Base-by-base conservation (phyloP, 1,284 basidiomycete genomes). In the Thecaphora thlaspeos region DNA sequence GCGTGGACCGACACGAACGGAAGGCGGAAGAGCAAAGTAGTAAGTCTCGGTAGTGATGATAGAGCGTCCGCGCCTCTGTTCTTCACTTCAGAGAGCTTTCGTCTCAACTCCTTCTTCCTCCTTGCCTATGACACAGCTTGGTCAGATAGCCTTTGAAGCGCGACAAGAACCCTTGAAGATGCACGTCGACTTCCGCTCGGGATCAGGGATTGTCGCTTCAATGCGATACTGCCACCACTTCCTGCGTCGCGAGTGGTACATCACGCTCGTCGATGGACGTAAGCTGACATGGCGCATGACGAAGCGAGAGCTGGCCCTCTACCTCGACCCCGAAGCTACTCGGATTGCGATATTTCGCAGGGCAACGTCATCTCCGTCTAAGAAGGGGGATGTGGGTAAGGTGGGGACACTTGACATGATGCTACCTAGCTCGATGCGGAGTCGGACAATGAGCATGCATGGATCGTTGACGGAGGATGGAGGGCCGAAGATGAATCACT, bases 221-320 rank as follows among this genome's bases (percentile, higher is more conserved):
- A 64, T 64, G 61, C 61, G 59, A 22, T 48, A 47, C 2, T 50
- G 56, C 1, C 45, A 60, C 30, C 53, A 53, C 19, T 46, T 64
- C 14, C 59, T 64, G 43, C 60, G 59, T 43, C 53, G 56, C 30
- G 61, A 64, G 28, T 64, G 61, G 61, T 47, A 55, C 42, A 32
- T 64, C 15, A 54, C 59, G n/a, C 41, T 54, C 39, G 57, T 60
- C 30, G 61, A 60, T 19, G 61, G 61, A 0, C 38, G 48, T 1
- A 30, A 43, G 26, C 55, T 55, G 43, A 18, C 53, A 15, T 64
- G 61, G 61, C 48, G 42, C 24, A 64, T 64, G 61, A 50, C 50
- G 30, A 64, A 51, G 51, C 21, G 36, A 7, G 57, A 50, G 4
- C 36, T 64, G 26, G 61, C 57, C 32, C 46, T 64, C 18, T 57